These are phyloP conservation scores for Zygosaccharomyces rouxii DNA, from an alignment of 805 yeast genomes.

Conservation along the genomic window DNA sequence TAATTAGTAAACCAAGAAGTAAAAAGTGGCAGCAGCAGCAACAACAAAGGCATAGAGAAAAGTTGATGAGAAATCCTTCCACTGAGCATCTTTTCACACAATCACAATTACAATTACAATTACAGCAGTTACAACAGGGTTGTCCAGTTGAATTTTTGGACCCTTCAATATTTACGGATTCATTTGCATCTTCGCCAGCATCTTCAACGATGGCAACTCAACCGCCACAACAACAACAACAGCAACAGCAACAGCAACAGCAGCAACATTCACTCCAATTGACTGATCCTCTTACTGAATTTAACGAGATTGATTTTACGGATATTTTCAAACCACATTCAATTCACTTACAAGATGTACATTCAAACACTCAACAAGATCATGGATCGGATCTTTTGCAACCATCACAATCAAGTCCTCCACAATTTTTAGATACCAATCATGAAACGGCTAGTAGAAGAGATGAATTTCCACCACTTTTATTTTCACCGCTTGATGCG, in stretches of 20 bases:
- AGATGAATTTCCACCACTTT: constrained; percentile 1
- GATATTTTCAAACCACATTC: constrained; percentile 30
- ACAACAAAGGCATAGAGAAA: constrained; percentile 15
- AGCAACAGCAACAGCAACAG: not conserved
- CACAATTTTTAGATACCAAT: not conserved
- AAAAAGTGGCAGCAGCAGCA: constrained; percentile 11
- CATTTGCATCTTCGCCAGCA: constrained; percentile 4
- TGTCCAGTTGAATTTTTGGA: constrained; percentile 7
- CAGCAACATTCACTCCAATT: not conserved
- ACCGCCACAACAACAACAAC: not conserved
- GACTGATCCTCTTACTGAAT: constrained; percentile 10
- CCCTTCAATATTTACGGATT: not conserved
- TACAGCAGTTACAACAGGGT: constrained; percentile 10
- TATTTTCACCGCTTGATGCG: constrained; percentile 7
- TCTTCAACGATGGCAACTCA: constrained; percentile 5
- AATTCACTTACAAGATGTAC: constrained; percentile 9
- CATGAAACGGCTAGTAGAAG: constrained; percentile 1
- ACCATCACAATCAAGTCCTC: not conserved
- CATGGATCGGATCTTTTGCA: not conserved
- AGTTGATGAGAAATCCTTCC: constrained; percentile 18
- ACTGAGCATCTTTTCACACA: constrained; percentile 17
- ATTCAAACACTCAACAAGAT: not conserved
- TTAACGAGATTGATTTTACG: constrained; percentile 36
- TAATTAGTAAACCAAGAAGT: constrained; percentile 17
- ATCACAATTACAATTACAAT: not conserved